Evolutionary conservation across 2,329 filamentous ascomycete species (phyloP).

Genomic region (Bertia moriformis): DNA sequence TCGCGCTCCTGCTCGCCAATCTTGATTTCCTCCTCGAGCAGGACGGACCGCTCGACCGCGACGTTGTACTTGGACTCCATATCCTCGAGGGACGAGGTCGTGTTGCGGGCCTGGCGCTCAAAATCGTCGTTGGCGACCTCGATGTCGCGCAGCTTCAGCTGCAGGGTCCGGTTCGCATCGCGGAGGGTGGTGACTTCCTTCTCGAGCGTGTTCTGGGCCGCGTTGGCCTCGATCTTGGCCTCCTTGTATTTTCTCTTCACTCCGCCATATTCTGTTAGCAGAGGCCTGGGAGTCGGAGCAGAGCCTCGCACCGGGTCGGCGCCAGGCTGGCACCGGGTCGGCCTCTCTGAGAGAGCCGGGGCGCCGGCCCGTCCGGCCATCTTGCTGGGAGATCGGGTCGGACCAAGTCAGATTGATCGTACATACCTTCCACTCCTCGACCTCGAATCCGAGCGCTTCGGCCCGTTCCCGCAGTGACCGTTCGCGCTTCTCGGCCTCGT

Average conservation of each 20-base stretch:
- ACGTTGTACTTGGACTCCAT: constrained; percentile 95
- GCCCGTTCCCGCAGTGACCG: constrained; percentile 73
- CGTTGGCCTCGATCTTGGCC: constrained; percentile 73
- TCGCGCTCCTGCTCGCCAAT: constrained; percentile 86
- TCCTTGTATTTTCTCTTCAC: constrained; percentile 88
- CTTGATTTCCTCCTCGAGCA: constrained; percentile 91
- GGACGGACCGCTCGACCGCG: constrained; percentile 76
- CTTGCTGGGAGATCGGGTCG: too few relatives aligned
- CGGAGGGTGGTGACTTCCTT: constrained; percentile 90
- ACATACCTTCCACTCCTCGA: constrained; percentile 93
- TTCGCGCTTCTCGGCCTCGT: constrained; percentile 87
- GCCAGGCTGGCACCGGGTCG: too few relatives aligned
- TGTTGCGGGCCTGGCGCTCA: constrained; percentile 89
- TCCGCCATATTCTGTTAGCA: too few relatives aligned
- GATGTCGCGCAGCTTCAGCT: constrained; percentile 77
- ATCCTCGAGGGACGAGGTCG: constrained; percentile 88
- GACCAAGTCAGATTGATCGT: too few relatives aligned
- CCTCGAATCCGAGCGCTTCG: constrained; percentile 71
- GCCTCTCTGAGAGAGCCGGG: too few relatives aligned
- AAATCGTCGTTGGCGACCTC: constrained; percentile 98
- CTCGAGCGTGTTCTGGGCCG: constrained; percentile 72
- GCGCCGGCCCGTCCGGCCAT: too few relatives aligned
- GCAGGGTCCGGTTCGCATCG: constrained; percentile 67
- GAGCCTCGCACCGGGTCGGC: too few relatives aligned
- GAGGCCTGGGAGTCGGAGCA: too few relatives aligned